A percentile compares a stretch with the other conserved stretches of the same genome.
Evolutionary conservation across 2,329 filamentous ascomycete species (phyloP).

Genomic region (Diatrype stigma): DNA sequence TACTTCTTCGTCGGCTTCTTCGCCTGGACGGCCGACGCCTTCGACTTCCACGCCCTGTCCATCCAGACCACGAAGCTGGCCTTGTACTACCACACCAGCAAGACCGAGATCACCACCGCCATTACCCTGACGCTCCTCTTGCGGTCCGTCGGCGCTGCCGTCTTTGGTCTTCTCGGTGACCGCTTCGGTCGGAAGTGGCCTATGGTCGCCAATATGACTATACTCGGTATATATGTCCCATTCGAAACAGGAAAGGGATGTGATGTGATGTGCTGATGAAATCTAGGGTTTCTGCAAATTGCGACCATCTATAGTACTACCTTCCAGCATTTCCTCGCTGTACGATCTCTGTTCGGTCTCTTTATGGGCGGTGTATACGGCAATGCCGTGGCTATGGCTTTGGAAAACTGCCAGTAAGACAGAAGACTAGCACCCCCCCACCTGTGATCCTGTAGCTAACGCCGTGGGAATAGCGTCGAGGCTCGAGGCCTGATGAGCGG

Average conservation of each 20-base stretch:
- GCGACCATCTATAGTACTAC: slow-evolving; percentile 73
- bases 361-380: slow-evolving; percentile 82
- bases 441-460: slow-evolving; percentile 3
- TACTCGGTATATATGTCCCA: no score
- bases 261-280: not conserved
- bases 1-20: slow-evolving; percentile 72
- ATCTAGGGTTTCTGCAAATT: slow-evolving; percentile 54
- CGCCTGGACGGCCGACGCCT: slow-evolving; percentile 78
- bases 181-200: slow-evolving; percentile 80
- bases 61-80: slow-evolving; percentile 73
- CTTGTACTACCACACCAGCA: slow-evolving; percentile 46
- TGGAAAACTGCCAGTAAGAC: slow-evolving; percentile 66
- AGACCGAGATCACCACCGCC: slow-evolving; percentile 68
- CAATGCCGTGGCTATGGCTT: slow-evolving; percentile 72
- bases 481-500: slow-evolving; percentile 78
- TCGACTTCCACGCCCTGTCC: slow-evolving; percentile 77
- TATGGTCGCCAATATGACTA: slow-evolving; percentile 75
- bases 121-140: slow-evolving; percentile 74
- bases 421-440: not conserved
- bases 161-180: slow-evolving; percentile 75
- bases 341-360: slow-evolving; percentile 68
- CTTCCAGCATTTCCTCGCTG: slow-evolving; percentile 70
- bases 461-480: slow-evolving; percentile 40
- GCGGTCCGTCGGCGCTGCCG: slow-evolving; percentile 68
- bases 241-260: slow-evolving; percentile 41